Percentiles rank a stretch among this genome's conserved stretches.
phyloP scores from a whole-genome alignment of 345 rosid genomes.

The Melaleuca quinquenervia region DNA sequence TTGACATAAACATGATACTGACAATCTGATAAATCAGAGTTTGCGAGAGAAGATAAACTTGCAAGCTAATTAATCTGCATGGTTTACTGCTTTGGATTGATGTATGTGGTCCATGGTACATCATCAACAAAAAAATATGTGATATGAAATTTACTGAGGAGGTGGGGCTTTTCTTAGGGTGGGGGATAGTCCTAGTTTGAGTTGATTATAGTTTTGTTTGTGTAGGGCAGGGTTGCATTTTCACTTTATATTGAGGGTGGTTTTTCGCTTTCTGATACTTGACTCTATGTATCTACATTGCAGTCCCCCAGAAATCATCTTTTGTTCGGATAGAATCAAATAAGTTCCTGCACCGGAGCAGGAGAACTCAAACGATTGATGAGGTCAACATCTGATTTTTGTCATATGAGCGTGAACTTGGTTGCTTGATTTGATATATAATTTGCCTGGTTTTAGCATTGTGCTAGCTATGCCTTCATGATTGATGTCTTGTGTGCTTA shows the following conservation, averaged over 20 bases:
- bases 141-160: background rate
- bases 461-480: background rate
- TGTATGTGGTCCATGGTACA: background rate
- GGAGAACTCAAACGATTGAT: constrained; percentile 84
- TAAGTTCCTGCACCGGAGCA: constrained; percentile 76
- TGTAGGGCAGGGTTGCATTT: background rate
- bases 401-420: background rate
- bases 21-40: background rate
- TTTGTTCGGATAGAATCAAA: constrained; percentile 63
- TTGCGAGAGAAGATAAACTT: background rate
- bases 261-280: background rate
- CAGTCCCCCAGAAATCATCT: constrained; percentile 49
- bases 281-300: constrained; percentile 4
- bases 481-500: background rate
- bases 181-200: background rate
- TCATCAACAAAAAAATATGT: background rate
- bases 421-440: background rate
- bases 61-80: background rate
- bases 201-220: background rate
- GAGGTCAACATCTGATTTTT: constrained; percentile 43
- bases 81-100: background rate
- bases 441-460: background rate
- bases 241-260: background rate
- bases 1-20: background rate
- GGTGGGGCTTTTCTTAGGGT: background rate